Evolutionary conservation across 2,329 filamentous ascomycete genomes (phyloP).

Genomic region (Atkinsonella texensis): DNA sequence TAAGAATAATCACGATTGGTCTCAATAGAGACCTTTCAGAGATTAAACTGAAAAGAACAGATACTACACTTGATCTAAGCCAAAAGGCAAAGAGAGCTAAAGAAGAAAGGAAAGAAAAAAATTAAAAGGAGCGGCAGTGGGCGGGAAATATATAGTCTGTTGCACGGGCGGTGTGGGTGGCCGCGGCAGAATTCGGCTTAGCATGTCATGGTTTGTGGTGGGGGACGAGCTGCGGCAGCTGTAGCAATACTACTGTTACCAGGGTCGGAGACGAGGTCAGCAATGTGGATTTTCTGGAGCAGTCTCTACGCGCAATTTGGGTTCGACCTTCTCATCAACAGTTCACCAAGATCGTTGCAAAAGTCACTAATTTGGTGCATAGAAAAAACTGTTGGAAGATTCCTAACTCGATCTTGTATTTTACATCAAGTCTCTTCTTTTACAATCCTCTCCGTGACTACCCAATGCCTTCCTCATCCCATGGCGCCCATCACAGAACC

Average conservation of each 20-base stretch:
- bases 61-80: slow-evolving; percentile 94
- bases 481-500: not conserved
- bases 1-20: slow-evolving; percentile 70
- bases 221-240: slow-evolving; percentile 1
- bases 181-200: slow-evolving; percentile 7
- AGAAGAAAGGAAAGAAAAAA: slow-evolving; percentile 21
- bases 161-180: slow-evolving; percentile 5
- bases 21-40: slow-evolving; percentile 70
- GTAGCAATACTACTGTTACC: not conserved
- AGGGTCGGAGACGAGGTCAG: not conserved
- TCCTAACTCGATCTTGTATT: no score
- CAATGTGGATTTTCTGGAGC: no score
- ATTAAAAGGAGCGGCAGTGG: slow-evolving; percentile 5
- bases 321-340: no score
- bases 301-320: no score
- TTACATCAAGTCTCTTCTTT: not conserved
- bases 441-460: not conserved
- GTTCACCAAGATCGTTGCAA: no score
- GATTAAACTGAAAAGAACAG: slow-evolving; percentile 97
- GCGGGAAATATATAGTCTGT: slow-evolving; percentile 15
- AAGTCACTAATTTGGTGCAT: no score
- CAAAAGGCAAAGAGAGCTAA: slow-evolving; percentile 41
- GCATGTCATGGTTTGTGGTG: not conserved
- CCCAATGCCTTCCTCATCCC: not conserved
- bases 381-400: no score